Evolutionary conservation across 1,284 basidiomycete species (phyloP).

Genomic region (Cystobasidium slooffiae): DNA sequence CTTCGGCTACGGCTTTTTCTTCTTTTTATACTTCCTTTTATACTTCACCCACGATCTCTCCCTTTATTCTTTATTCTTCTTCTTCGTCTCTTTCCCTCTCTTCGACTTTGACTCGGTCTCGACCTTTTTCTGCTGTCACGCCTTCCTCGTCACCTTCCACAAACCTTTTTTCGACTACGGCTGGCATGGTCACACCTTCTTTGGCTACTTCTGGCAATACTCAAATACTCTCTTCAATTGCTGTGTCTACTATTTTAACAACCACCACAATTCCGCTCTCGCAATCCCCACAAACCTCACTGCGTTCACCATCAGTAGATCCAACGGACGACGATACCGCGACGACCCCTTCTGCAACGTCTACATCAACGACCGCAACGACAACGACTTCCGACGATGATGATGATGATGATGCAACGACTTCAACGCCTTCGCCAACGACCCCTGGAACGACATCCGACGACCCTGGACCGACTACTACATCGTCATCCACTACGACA

Average conservation of each 20-base stretch:
- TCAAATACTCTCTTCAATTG: neutral
- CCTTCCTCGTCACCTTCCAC: neutral
- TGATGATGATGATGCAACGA: neutral
- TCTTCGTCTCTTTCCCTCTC: neutral
- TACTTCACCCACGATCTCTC: neutral
- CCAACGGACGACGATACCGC: neutral
- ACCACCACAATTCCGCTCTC: neutral
- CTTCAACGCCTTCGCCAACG: neutral
- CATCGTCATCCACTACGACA: conserved; percentile 1
- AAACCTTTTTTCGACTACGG: neutral
- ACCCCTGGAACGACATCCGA: conserved; percentile 21
- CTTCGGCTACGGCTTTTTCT: neutral
- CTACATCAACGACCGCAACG: conserved; percentile 6
- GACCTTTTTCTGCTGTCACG: neutral
- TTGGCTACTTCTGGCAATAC: neutral
- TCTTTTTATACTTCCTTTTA: neutral
- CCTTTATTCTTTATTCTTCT: neutral
- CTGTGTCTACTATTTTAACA: neutral
- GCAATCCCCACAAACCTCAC: neutral
- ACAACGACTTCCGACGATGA: neutral
- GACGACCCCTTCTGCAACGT: neutral
- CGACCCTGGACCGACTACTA: neutral
- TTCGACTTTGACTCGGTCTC: neutral
- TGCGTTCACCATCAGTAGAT: neutral
- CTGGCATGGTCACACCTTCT: neutral